Base-by-base conservation (phyloP, 345 rosid genomes). In the Orychophragmus violaceus region DNA sequence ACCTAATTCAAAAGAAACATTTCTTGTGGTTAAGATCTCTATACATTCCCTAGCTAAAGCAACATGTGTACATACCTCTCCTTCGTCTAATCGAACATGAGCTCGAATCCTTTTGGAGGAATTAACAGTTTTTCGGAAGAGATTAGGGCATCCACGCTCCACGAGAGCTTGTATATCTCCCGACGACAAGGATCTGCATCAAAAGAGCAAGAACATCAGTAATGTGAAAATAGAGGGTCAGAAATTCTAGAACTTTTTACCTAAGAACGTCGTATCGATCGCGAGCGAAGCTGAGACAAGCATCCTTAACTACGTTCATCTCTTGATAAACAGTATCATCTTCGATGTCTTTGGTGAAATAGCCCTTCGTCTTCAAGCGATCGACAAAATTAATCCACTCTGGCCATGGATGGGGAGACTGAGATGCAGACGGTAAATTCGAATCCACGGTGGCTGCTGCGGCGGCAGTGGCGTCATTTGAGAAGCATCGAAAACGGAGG, bases 41-140 rank as follows among this genome's bases (percentile, higher is more conserved):
- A 23, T n/a, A n/a, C n/a, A n/a, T n/a, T 33, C 32, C 29, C 27
- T 16, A 46, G 58, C 39, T 22, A 55, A 56, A 2, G 18, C 3
- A 49, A 56, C 58, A 28, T 17, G 12, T 7, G n/a, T 56, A 62
- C 89, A 70, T 84, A 93, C 97, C 74, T 90, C 95, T 67, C 82
- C 97, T 83, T 94, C 99, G 19, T 90, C 91, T 25, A 88, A 76
- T 21, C 55, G 61, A 62, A 77, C 72, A 59, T 77, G 67, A 60
- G 82, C 86, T 78, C 99, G 84, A 79, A 94, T 77, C 82, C 99
- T 87, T 76, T 94, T 94, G 0, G 90, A 79, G 0, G 99, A 94
- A 67, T 90, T 90, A 1, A 88, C 97, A 46, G 78, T 71, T 74
- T 90, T 90, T 10, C 96, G 80, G 7, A 84, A 64, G 72, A 87